Base-by-base conservation (phyloP, 202 grass and related monocot species). In the Dendrocalamus latiflorus region DNA sequence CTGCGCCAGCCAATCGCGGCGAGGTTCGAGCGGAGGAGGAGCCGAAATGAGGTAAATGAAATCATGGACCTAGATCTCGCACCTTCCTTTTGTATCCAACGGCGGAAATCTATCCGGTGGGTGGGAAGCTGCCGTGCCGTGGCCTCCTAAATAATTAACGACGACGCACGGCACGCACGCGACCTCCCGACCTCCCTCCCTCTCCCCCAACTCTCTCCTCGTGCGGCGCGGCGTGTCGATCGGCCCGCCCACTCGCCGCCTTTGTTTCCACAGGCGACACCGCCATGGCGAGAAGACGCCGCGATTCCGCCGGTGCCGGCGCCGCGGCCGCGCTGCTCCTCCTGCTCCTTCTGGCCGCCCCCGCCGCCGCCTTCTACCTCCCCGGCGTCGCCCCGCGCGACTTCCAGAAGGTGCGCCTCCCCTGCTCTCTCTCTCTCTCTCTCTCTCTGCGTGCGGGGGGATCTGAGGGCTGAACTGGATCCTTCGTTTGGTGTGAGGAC, bases 371-470 rank as follows among this genome's bases (percentile, higher is more conserved):
- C 68, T 91, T 91, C 89, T 91, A 91, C 63, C 84, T 91, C 39
- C 89, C 89, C 33, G 89, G 89, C 41, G 84, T 91, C 59, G 89
- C 81, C 37, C 89, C 89, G 66, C 84, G 75, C n/a, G 84, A 91
- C 68, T 91, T 91, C 81, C 84, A 66, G 58, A 70, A 75, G 89
- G 89, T 91, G 41, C 75, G 55, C 14, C 22, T 12, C 72, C 38
- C 34, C 5, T 5, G 4, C 34, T 36, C 33, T 33, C 33, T 33
- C 33, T 33, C 33, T 33, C 30, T 34, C 30, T 33, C 30, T 33
- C 34, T 36, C 34, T 36, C 34, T 36, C 34, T 36, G 34, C 34
- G 34, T 36, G 49, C n/a, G 43, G 11, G 11, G 10, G 43, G 86
- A 80, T 88, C 86, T 74, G 53, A 67, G 9, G 25, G 25, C 50